phyloP scores from a whole-genome alignment of 2,329 filamentous ascomycete species.

The Sporothrix globosa region DNA sequence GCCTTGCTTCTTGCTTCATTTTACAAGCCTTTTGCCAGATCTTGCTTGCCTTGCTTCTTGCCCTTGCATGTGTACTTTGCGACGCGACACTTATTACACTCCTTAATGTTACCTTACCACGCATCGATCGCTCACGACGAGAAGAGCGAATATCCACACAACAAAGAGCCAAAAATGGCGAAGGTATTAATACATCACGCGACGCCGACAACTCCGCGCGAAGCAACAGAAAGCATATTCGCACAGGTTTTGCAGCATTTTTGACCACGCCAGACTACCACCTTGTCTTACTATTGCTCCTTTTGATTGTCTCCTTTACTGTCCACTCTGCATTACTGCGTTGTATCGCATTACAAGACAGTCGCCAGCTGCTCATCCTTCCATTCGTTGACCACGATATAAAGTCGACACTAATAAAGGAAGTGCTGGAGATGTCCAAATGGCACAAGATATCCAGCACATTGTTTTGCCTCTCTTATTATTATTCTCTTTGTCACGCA shows the following conservation, averaged over 20 bases:
- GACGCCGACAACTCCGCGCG: not conserved
- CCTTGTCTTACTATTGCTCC: not conserved
- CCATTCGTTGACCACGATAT: not conserved
- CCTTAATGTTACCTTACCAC: conserved; percentile 5
- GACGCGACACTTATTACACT: conserved; percentile 1
- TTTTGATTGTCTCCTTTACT: not conserved
- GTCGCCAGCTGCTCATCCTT: not conserved
- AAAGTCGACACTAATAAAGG: not conserved
- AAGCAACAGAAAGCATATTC: not conserved
- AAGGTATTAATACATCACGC: not conserved
- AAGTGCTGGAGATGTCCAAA: too few species aligned
- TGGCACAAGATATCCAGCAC: not conserved
- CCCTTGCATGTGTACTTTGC: not conserved
- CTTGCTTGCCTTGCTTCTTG: conserved; percentile 12
- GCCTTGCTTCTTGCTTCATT: conserved; percentile 15
- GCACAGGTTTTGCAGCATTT: not conserved
- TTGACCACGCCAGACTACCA: not conserved
- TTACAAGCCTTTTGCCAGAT: conserved; percentile 15
- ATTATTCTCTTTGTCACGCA: not conserved
- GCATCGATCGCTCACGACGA: not conserved
- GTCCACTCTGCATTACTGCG: not conserved
- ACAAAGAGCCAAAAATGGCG: not conserved
- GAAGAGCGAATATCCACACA: not conserved
- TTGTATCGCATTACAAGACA: not conserved
- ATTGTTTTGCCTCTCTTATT: not conserved